phyloP scores from a whole-genome alignment of 805 yeast species.

The Candida easanensis region DNA sequence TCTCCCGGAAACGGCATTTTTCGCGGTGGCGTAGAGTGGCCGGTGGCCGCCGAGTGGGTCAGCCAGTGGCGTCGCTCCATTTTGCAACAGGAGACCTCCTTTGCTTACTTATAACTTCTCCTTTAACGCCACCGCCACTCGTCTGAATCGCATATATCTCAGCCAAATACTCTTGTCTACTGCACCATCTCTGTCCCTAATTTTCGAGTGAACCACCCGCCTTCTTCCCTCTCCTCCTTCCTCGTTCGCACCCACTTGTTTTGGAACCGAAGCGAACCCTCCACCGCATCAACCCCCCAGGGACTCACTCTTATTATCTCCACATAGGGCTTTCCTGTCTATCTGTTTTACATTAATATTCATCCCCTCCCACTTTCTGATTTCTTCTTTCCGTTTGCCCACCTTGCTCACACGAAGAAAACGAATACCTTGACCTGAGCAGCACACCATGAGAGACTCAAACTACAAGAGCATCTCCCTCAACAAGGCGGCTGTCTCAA shows the following conservation, averaged over 20 bases:
- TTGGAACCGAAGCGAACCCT: neutral
- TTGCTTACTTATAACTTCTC: neutral
- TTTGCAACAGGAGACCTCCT: neutral
- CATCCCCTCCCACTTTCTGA: neutral
- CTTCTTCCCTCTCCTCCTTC: neutral
- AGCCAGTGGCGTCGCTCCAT: constrained; percentile 1
- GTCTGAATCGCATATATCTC: neutral
- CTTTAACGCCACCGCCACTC: neutral
- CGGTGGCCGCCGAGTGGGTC: neutral
- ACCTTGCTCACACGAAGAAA: neutral
- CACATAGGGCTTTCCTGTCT: neutral
- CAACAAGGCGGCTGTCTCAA: constrained; percentile 90
- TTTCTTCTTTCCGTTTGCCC: too few relatives aligned
- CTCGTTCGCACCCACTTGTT: too few relatives aligned
- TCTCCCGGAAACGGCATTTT: neutral
- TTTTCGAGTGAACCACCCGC: neutral
- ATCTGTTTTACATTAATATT: neutral
- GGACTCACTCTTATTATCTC: neutral
- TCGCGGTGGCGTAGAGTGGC: neutral
- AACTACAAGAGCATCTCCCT: constrained; percentile 75
- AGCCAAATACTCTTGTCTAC: neutral
- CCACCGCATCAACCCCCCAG: neutral
- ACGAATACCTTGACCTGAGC: neutral
- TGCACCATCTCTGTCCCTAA: neutral
- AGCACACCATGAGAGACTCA: constrained; percentile 72